phyloP scores from a whole-genome alignment of 768 basidiomycete genomes.

The Boletus insuetus region DNA sequence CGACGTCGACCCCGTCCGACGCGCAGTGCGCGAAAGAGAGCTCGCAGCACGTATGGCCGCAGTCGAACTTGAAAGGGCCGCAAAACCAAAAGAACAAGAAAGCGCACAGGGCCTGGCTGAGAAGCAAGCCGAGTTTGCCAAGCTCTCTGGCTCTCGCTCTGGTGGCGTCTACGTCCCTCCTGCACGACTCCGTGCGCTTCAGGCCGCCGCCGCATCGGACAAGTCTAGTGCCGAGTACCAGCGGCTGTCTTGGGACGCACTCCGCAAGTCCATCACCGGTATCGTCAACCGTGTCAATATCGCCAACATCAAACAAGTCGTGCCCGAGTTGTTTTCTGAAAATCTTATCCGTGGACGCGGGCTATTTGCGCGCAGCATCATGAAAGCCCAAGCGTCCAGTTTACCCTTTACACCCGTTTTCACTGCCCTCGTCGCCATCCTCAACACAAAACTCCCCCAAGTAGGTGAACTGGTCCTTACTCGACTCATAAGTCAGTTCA shows the following conservation, averaged over 20 bases:
- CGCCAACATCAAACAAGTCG: constrained; percentile 91
- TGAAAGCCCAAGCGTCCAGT: constrained; percentile 97
- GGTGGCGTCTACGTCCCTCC: constrained; percentile 98
- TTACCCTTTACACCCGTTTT: constrained; percentile 98
- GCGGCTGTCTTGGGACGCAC: constrained; percentile 94
- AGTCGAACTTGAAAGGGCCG: constrained; percentile 59
- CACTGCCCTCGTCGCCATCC: constrained; percentile 87
- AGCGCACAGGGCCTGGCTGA: constrained; percentile 51
- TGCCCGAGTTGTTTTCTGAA: constrained; percentile 89
- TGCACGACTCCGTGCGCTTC: constrained; percentile 86
- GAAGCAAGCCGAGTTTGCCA: constrained; percentile 85
- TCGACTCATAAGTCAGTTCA: constrained; percentile 91
- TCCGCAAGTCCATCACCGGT: constrained; percentile 98
- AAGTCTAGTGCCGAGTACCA: constrained; percentile 89
- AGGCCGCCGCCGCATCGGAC: constrained; percentile 76
- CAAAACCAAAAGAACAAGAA: constrained; percentile 50
- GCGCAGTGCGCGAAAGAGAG: constrained; percentile 76
- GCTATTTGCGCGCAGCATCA: constrained; percentile 88
- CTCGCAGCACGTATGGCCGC: constrained; percentile 69
- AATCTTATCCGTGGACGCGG: constrained; percentile 93
- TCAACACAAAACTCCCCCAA: constrained; percentile 96
- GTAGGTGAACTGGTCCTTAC: constrained; percentile 90
- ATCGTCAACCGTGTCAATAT: constrained; percentile 99
- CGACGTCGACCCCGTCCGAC: constrained; percentile 76
- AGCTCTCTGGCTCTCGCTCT: constrained; percentile 74